A percentile compares a stretch with the other conserved stretches of the same genome.
Conservation (phyloP, 2,329 filamentous ascomycete genomes). For the Aureobasidium sp. region DNA sequence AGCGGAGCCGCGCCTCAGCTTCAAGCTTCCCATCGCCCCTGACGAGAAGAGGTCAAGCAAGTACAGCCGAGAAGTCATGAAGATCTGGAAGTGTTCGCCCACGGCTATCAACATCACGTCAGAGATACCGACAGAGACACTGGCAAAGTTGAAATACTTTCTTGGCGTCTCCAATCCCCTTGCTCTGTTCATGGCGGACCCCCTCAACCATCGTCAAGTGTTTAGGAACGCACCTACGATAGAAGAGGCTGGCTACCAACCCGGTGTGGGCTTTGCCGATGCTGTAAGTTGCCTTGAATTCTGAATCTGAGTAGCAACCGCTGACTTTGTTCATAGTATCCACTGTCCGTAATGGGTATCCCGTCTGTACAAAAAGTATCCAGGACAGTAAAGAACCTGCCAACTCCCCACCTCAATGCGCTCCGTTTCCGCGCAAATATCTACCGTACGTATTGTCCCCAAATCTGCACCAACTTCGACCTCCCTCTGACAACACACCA, state of each 20-base stretch:
- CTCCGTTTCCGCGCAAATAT: conserved; percentile 64
- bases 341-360: conserved; percentile 59
- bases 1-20: conserved; percentile 41
- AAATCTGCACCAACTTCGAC: neutral
- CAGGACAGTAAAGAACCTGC: conserved; percentile 15
- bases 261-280: conserved; percentile 60
- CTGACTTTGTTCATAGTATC: conserved; percentile 40
- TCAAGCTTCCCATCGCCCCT: conserved; percentile 59
- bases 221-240: conserved; percentile 50
- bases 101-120: conserved; percentile 36
- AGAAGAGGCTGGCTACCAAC: conserved; percentile 53
- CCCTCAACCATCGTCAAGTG: conserved; percentile 46
- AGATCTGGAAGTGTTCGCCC: conserved; percentile 54
- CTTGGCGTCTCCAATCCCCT: conserved; percentile 59
- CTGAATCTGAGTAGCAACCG: conserved; percentile 21
- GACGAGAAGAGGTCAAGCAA: conserved; percentile 47
- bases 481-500: conserved; percentile 19
- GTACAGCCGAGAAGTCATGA: conserved; percentile 53
- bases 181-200: conserved; percentile 58
- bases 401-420: conserved; percentile 42
- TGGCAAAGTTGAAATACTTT: conserved; percentile 54
- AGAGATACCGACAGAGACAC: conserved; percentile 44
- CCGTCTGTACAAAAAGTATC: conserved; percentile 55
- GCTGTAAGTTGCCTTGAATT: conserved; percentile 41
- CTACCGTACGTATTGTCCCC: conserved; percentile 41